Evolutionary conservation across 2,329 filamentous ascomycete genomes (phyloP), one percentile per base, ranked within the genome.

Genomic region (Scedosporium minutisporum): DNA sequence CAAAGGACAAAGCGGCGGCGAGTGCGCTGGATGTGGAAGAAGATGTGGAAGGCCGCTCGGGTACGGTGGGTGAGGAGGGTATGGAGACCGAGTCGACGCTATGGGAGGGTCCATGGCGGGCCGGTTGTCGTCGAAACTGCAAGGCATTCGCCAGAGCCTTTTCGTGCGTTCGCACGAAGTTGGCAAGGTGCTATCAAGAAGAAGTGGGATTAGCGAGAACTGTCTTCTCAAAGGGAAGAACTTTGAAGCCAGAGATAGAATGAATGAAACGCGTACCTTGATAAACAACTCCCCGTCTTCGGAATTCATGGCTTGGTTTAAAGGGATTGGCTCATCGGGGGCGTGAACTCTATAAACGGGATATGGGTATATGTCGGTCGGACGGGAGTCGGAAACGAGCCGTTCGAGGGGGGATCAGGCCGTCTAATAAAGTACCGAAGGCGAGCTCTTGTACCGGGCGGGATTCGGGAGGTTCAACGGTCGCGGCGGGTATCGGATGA

Each of bases 91-190:
- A 80, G 64, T 83, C 84, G 60, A 86, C 81, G 71, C 84, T 87
- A 69, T 87, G 84, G 12, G 88, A 87, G 63, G 85, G 77, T 67
- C 83, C 84, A 85, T 93, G 86, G 69, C 87, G 88, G 65, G 84
- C 79, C 65, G 85, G 83, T 70, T 90, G 87, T 69, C 90, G 86
- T 74, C 88, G 88, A 69, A 96, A 82, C 75, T 97, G 93, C 66
- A 97, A 81, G 69, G 93, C 93, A 79, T 97, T 97, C 72, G 95
- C 95, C 66, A 99, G 85, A 44, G 93, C 93, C 78, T 96, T 96
- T 77, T 99, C 95, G 80, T 99, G 92, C 63, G 92, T 96, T 66
- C 93, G 91, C 77, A 99, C 92, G 77, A 96, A 97, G 77, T 88
- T 88, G 73, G 93, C 93, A 74, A 99, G 84, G 82, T 96, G 95